These are phyloP conservation scores for Termitomyces sp. DNA, from an alignment of 768 basidiomycete species.

Conservation along the genomic window DNA sequence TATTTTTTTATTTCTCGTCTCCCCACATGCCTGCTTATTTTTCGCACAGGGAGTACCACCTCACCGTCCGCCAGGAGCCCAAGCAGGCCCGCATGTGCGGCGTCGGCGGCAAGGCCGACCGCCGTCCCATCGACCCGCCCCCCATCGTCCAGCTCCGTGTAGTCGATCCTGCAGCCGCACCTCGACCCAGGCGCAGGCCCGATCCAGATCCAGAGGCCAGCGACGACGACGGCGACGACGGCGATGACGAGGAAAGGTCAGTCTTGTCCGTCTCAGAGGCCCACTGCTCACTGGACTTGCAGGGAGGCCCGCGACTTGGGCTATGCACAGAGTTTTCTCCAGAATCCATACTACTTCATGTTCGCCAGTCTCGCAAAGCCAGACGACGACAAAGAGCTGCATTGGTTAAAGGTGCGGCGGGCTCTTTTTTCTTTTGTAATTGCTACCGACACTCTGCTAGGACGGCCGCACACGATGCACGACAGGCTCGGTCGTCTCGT, in stretches of 20 bases:
- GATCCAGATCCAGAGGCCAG: constrained; percentile 2
- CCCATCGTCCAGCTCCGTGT: constrained; percentile 95
- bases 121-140: constrained; percentile 94
- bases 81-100: constrained; percentile 91
- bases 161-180: constrained; percentile 47
- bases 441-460: constrained; percentile 23
- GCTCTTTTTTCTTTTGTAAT: not conserved
- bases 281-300: not conserved
- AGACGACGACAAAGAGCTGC: constrained; percentile 84
- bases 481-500: constrained; percentile 86
- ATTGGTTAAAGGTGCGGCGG: constrained; percentile 63
- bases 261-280: not conserved
- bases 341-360: constrained; percentile 96
- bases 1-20: constrained; percentile 4
- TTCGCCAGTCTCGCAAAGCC: constrained; percentile 87
- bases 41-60: constrained; percentile 71
- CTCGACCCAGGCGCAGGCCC: not conserved
- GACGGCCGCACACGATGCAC: constrained; percentile 91
- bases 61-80: constrained; percentile 85
- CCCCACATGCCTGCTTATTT: not conserved
- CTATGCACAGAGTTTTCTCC: constrained; percentile 62
- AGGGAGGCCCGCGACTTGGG: constrained; percentile 23
- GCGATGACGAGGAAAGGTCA: constrained; percentile 11
- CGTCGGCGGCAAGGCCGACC: constrained; percentile 88
- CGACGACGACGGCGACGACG: constrained; percentile 11